Evolutionary conservation across 306 rosid genomes (phyloP).

Genomic region (Rosa rugosa): DNA sequence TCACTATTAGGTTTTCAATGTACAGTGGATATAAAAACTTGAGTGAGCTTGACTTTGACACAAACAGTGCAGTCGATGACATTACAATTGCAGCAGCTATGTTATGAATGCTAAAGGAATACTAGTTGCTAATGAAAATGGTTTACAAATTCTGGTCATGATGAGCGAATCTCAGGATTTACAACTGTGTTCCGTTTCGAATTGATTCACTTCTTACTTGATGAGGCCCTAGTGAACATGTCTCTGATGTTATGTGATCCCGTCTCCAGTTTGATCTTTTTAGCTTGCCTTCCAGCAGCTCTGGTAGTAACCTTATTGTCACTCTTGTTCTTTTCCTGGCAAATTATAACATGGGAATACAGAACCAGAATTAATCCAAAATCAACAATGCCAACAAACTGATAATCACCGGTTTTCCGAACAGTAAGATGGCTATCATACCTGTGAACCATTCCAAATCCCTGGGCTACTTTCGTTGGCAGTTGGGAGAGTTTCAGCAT

Average conservation of each 20-base stretch:
- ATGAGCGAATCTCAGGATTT: background rate
- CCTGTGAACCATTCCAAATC: slow-evolving; percentile 44
- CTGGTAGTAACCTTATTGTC: slow-evolving; percentile 40
- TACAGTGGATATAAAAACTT: background rate
- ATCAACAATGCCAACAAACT: background rate
- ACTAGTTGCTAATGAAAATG: background rate
- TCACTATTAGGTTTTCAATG: background rate
- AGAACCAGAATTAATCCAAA: slow-evolving; percentile 10
- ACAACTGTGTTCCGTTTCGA: background rate
- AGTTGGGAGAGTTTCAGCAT: slow-evolving; percentile 23
- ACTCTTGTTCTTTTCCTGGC: slow-evolving; percentile 47
- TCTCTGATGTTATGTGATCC: slow-evolving; percentile 74
- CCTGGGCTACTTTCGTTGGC: slow-evolving; percentile 35
- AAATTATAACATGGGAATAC: background rate
- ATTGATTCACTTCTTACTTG: slow-evolving; percentile 44
- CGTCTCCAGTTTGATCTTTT: slow-evolving; percentile 72
- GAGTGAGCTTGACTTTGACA: background rate
- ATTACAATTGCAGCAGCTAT: background rate
- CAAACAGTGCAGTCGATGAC: background rate
- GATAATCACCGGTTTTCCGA: background rate
- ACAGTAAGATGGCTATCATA: slow-evolving; percentile 19
- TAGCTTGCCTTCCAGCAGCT: slow-evolving; percentile 58
- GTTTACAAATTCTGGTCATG: background rate
- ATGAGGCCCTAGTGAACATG: slow-evolving; percentile 73
- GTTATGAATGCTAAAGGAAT: background rate